Evolutionary conservation across 108 stramenopile species (phyloP).

Genomic region (Fragilaria radians): DNA sequence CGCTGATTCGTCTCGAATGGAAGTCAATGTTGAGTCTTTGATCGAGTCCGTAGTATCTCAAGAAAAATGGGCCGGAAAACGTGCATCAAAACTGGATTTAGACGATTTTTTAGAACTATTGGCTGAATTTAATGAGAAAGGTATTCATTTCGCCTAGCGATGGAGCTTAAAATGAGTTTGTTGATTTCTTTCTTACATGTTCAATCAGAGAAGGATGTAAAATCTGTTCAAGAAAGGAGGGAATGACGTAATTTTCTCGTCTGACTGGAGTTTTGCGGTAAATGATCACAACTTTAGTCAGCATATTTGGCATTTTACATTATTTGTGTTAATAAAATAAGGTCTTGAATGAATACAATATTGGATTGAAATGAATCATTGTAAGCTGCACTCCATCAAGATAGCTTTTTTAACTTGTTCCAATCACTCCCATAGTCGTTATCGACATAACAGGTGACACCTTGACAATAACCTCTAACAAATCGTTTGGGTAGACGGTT

Average conservation of each 20-base stretch:
- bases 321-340: too few relatives aligned
- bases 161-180: neutral
- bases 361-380: too few relatives aligned
- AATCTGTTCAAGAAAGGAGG: too few relatives aligned
- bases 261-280: too few relatives aligned
- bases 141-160: constrained; percentile 89
- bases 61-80: constrained; percentile 74
- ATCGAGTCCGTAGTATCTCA: constrained; percentile 76
- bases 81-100: constrained; percentile 91
- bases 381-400: too few relatives aligned
- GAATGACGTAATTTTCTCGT: too few relatives aligned
- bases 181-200: too few relatives aligned
- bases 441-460: constrained; percentile 44
- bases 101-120: constrained; percentile 94
- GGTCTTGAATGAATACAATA: too few relatives aligned
- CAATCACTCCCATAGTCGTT: constrained; percentile 51
- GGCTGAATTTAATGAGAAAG: constrained; percentile 83
- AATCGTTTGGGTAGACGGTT: constrained; percentile 63
- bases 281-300: too few relatives aligned
- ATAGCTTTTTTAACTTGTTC: constrained; percentile 41
- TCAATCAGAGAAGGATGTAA: too few relatives aligned
- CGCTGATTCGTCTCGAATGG: constrained; percentile 8
- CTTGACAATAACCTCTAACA: constrained; percentile 41
- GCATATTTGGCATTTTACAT: too few relatives aligned
- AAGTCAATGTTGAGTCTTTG: constrained; percentile 37